Conservation (phyloP, 305 asterid genomes). For the Fraxinus greggii region DNA sequence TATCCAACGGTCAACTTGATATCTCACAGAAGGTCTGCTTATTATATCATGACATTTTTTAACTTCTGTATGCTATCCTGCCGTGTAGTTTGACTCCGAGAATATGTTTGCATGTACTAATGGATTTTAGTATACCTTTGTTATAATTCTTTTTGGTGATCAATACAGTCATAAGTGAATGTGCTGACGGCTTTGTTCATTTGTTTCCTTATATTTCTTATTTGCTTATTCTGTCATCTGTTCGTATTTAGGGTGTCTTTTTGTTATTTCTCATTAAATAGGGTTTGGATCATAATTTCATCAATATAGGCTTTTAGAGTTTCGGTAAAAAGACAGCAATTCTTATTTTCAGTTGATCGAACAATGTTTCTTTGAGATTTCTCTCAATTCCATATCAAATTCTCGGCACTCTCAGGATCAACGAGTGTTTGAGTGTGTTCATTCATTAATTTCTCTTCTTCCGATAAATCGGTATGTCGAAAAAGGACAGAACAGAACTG, state of each 20-base stretch:
- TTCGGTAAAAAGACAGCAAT: background rate
- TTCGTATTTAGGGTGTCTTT: background rate
- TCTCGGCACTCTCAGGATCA: background rate
- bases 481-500: background rate
- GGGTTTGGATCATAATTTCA: background rate
- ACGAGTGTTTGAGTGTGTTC: background rate
- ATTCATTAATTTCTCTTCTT: background rate
- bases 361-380: background rate
- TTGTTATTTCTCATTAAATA: background rate
- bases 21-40: constrained; percentile 56
- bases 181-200: background rate
- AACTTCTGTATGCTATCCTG: background rate
- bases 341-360: background rate
- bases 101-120: background rate
- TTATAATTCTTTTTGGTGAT: background rate
- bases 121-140: background rate
- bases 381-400: background rate
- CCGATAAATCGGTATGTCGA: background rate
- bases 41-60: constrained; percentile 4
- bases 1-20: constrained; percentile 62
- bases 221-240: background rate
- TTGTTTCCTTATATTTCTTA: background rate
- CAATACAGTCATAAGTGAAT: background rate
- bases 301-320: background rate
- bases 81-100: background rate